Evolutionary conservation across 73 alveolate genomes (phyloP).

Genomic region (Paramecium caudatum): DNA sequence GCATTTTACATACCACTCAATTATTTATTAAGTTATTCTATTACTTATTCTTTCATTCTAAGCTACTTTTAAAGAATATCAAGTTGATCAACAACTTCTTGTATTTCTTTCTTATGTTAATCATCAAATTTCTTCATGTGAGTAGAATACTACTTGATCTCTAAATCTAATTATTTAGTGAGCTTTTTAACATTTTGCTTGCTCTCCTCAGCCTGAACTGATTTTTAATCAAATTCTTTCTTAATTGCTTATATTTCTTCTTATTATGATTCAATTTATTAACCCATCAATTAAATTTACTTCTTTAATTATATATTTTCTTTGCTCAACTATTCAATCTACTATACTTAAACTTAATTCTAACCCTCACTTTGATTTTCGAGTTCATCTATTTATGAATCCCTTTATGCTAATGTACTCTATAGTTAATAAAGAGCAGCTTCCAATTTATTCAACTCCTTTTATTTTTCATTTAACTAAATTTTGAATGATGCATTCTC

Average conservation of each 20-base stretch:
- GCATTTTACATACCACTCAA: conserved; percentile 24
- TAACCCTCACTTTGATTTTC: neutral
- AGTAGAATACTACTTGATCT: neutral
- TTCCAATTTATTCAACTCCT: neutral
- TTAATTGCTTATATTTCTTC: conserved; percentile 1
- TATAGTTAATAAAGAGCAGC: neutral
- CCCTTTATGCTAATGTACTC: neutral
- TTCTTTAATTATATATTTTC: neutral
- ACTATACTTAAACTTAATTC: neutral
- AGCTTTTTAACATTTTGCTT: neutral
- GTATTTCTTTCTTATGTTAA: conserved; percentile 19
- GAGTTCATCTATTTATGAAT: neutral
- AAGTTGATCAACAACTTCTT: conserved; percentile 14
- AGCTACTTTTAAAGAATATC: conserved; percentile 16
- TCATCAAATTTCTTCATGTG: neutral
- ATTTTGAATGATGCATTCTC: neutral
- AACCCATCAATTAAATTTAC: neutral
- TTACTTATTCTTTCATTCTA: neutral
- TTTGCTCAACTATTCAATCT: neutral
- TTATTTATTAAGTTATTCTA: conserved; percentile 13
- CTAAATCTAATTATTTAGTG: conserved; percentile 18
- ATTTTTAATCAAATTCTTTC: conserved; percentile 5
- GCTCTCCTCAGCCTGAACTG: neutral
- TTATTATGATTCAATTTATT: conserved; percentile 13
- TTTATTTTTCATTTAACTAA: neutral